phyloP scores from a whole-genome alignment of 768 basidiomycete genomes.

The Calocybe gangraenosa region DNA sequence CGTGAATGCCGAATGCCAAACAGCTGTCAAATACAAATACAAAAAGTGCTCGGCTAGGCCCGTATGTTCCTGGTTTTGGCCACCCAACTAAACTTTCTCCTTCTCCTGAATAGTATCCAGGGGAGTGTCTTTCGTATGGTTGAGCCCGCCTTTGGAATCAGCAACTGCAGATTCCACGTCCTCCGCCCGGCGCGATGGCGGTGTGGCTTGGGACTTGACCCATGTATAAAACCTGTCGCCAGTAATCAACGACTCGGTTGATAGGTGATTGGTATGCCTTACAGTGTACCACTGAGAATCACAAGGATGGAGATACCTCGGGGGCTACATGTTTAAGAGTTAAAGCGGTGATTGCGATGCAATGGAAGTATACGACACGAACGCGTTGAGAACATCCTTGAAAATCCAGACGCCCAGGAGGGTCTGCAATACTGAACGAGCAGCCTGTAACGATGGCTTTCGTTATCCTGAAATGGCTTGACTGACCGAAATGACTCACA shows the following conservation, averaged over 20 bases:
- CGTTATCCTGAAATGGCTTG: too few relatives aligned
- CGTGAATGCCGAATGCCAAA: too few relatives aligned
- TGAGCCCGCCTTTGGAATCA: slow-evolving; percentile 19
- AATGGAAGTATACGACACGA: slow-evolving; percentile 23
- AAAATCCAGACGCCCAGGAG: slow-evolving; percentile 76
- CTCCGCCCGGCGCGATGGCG: slow-evolving; percentile 22
- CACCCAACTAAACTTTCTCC: too few relatives aligned
- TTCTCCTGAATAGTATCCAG: slow-evolving; percentile 8
- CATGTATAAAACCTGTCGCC: slow-evolving; percentile 47
- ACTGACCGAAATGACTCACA: slow-evolving; percentile 32
- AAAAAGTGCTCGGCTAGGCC: too few relatives aligned
- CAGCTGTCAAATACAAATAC: too few relatives aligned
- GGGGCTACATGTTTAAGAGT: slow-evolving; percentile 36
- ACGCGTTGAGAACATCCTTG: slow-evolving; percentile 70
- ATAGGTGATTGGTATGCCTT: slow-evolving; percentile 17
- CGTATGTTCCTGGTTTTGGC: too few relatives aligned
- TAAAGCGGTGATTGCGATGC: background rate
- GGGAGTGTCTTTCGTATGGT: slow-evolving; percentile 20
- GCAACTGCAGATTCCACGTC: slow-evolving; percentile 35
- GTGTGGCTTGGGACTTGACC: slow-evolving; percentile 32
- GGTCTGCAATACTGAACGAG: slow-evolving; percentile 80
- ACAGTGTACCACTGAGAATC: slow-evolving; percentile 70
- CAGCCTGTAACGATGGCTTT: slow-evolving; percentile 45
- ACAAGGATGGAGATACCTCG: slow-evolving; percentile 60
- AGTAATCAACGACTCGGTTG: background rate